Percentiles rank a stretch among this genome's conserved stretches.
Evolutionary conservation across 2,329 filamentous ascomycete species (phyloP).

Genomic region (Fonsecaea erecta): DNA sequence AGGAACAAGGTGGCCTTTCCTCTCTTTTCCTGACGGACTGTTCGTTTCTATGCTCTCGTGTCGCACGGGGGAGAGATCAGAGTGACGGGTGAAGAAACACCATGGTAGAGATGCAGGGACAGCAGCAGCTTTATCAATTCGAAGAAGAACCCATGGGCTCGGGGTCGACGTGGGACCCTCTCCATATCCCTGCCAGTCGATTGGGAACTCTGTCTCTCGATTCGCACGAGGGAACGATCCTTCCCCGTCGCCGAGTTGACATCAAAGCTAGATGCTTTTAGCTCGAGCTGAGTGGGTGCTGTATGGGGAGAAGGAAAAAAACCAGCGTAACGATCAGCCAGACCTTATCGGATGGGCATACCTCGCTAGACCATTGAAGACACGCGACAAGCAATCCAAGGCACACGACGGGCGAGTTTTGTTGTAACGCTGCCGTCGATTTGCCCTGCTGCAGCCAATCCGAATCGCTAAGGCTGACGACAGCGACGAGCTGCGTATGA

Average conservation of each 20-base stretch:
- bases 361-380: conserved; percentile 1
- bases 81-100: neutral
- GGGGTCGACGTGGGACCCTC: neutral
- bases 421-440: conserved; percentile 15
- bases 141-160: neutral
- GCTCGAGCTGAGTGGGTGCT: neutral
- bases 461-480: conserved; percentile 12
- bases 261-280: conserved; percentile 6
- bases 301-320: neutral
- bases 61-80: neutral
- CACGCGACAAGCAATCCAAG: conserved; percentile 12
- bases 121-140: conserved; percentile 13
- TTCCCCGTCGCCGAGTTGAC: neutral
- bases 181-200: neutral
- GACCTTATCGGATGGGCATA: conserved; percentile 15
- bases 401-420: conserved; percentile 6
- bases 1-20: neutral
- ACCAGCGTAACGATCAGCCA: conserved; percentile 9
- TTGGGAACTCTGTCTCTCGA: neutral
- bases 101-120: conserved; percentile 6
- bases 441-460: conserved; percentile 8
- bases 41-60: neutral
- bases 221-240: neutral
- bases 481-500: neutral
- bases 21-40: neutral